Base-by-base conservation (phyloP, 345 rosid genomes). In the Pugionium cornutum region DNA sequence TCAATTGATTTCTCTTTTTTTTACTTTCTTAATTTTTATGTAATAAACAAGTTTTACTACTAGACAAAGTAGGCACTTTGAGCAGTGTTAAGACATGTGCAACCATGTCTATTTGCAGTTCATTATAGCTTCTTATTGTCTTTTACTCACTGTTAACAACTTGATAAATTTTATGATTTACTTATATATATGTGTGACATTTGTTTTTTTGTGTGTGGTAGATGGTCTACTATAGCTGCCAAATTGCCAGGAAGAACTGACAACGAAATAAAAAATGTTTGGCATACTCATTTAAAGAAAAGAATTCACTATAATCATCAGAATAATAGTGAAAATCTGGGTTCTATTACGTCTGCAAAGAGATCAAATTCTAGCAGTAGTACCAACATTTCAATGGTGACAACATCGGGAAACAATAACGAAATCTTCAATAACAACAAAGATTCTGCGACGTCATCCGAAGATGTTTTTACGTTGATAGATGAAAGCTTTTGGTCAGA, bases 211-310 rank as follows among this genome's bases (percentile, higher is more conserved):
- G 33, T n/a, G n/a, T n/a, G 9, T 58, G 46, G 11, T 58, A 82
- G 86, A 67, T 84, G 86, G 89, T 75, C 83, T 36, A 61, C 72
- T 8, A 84, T 82, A 44, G 89, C 89, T 36, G 76, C 83, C 18
- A 72, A 45, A 42, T 46, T 83, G 5, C 86, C 86, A 0, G 82
- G 84, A 36, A 77, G 82, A 80, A 76, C 84, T 44, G 87, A 81
- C 53, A 83, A 83, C 56, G 84, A 77, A 27, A 83, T 83, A 7
- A 81, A 83, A 63, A 81, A 83, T 52, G 55, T 66, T 37, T 83
- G 83, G 87, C 66, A 83, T 34, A 72, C 84, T 53, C 70, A 59
- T 66, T 64, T 80, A 48, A 83, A 66, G 67, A 80, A 79, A 56
- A 76, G 71, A 44, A 1, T 68, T 18, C 41, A 76, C 31, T 50